These are phyloP conservation scores for Porodaedalea pini DNA, from an alignment of 1,284 basidiomycete genomes.

Conservation along the genomic window DNA sequence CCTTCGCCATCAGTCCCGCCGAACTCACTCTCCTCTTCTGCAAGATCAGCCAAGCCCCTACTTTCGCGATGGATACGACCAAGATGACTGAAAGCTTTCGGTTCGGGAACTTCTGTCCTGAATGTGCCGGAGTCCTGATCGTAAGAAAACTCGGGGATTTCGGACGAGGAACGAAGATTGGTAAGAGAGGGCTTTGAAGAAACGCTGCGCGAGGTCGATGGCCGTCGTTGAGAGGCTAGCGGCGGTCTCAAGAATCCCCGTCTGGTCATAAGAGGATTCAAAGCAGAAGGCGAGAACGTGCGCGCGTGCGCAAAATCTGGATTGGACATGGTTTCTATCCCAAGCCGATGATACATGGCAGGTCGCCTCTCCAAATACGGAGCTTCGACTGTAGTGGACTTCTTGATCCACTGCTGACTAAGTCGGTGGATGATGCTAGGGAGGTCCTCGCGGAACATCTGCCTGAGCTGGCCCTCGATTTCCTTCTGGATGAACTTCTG, in stretches of 20 bases:
- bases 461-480: slow-evolving; percentile 94
- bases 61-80: slow-evolving; percentile 64
- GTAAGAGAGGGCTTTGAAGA: slow-evolving; percentile 11
- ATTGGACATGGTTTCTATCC: slow-evolving; percentile 32
- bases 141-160: slow-evolving; percentile 4
- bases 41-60: slow-evolving; percentile 75
- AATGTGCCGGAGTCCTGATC: slow-evolving; percentile 14
- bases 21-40: slow-evolving; percentile 59
- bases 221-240: background rate
- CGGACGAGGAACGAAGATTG: slow-evolving; percentile 7
- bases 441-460: slow-evolving; percentile 97
- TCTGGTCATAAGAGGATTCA: background rate
- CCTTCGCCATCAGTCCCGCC: slow-evolving; percentile 47
- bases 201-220: slow-evolving; percentile 9
- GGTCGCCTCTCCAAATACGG: slow-evolving; percentile 62
- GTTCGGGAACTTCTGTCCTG: slow-evolving; percentile 4
- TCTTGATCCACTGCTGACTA: slow-evolving; percentile 89
- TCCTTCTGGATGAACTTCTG: slow-evolving; percentile 95
- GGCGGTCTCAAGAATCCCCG: background rate
- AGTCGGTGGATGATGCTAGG: slow-evolving; percentile 96
- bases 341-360: slow-evolving; percentile 31
- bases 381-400: slow-evolving; percentile 69
- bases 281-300: background rate
- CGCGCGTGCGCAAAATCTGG: slow-evolving; percentile 25
- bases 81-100: slow-evolving; percentile 56